phyloP scores from a whole-genome alignment of 2,329 filamentous ascomycete species.

The Cordyceps militaris region DNA sequence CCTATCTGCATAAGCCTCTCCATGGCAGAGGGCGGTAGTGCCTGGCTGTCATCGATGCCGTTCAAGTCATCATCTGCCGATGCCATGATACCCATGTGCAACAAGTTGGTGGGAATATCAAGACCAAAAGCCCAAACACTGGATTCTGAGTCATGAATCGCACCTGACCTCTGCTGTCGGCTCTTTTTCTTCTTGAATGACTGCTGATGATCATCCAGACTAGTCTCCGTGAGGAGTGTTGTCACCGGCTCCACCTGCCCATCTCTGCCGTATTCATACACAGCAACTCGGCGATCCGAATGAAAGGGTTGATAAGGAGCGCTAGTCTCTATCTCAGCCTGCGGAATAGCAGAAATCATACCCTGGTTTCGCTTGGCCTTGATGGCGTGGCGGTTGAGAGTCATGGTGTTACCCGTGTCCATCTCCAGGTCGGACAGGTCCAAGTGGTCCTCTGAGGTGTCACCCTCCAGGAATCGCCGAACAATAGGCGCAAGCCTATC shows the following conservation, averaged over 20 bases:
- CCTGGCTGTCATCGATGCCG: slow-evolving; percentile 48
- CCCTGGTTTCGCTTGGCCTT: slow-evolving; percentile 32
- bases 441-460: slow-evolving; percentile 48
- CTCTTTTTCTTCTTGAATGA: slow-evolving; percentile 33
- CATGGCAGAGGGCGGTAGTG: slow-evolving; percentile 56
- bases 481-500: slow-evolving; percentile 50
- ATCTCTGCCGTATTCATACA: slow-evolving; percentile 55
- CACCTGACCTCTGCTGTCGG: slow-evolving; percentile 19
- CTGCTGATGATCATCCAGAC: slow-evolving; percentile 32
- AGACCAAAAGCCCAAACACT: slow-evolving; percentile 55
- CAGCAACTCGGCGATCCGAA: slow-evolving; percentile 74
- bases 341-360: slow-evolving; percentile 59
- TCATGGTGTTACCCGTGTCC: slow-evolving; percentile 48
- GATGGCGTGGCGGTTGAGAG: slow-evolving; percentile 37
- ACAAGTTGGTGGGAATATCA: slow-evolving; percentile 40
- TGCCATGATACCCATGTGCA: slow-evolving; percentile 43
- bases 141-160: slow-evolving; percentile 8
- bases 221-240: slow-evolving; percentile 33
- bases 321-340: slow-evolving; percentile 90
- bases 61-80: slow-evolving; percentile 46
- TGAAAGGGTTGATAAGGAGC: slow-evolving; percentile 95
- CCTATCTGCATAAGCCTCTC: slow-evolving; percentile 54
- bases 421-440: slow-evolving; percentile 46
- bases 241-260: slow-evolving; percentile 31
- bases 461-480: slow-evolving; percentile 42